Conservation (phyloP, 768 basidiomycete species). For the Mycena galopus region DNA sequence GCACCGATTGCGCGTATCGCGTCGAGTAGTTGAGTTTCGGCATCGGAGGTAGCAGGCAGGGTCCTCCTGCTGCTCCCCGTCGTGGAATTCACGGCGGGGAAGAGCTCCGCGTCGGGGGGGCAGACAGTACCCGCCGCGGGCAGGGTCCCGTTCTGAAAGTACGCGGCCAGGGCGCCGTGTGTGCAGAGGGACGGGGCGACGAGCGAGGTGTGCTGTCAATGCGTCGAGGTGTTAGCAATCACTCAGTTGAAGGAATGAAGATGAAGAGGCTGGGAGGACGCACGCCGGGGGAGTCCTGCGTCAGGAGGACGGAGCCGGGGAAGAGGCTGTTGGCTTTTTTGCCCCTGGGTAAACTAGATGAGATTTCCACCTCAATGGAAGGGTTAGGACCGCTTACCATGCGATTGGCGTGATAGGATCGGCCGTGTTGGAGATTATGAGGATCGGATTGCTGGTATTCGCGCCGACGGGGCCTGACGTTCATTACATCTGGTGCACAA, state of each 20-base stretch:
- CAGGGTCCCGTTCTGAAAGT: conserved; percentile 44
- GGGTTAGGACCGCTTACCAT: no score
- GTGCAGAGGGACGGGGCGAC: conserved; percentile 40
- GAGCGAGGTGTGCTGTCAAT: conserved; percentile 35
- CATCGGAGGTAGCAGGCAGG: background rate
- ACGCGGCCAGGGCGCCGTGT: conserved; percentile 32
- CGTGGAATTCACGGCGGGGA: background rate
- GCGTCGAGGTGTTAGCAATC: background rate
- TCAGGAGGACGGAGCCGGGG: conserved; percentile 34
- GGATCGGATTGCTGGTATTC: conserved; percentile 41
- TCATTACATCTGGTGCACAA: background rate
- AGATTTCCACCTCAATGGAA: no score
- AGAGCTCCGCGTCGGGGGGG: conserved; percentile 34
- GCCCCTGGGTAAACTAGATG: conserved; percentile 7
- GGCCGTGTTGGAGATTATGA: conserved; percentile 42
- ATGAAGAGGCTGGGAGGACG: background rate
- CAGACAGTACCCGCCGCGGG: conserved; percentile 43
- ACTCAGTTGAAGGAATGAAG: background rate
- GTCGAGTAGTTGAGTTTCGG: background rate
- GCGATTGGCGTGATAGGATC: conserved; percentile 38
- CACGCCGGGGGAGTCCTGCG: conserved; percentile 37
- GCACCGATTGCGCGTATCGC: conserved; percentile 9
- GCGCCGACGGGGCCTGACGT: conserved; percentile 31
- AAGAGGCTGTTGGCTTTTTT: conserved; percentile 22
- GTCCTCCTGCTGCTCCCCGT: background rate